Conservation (phyloP, 2,329 filamentous ascomycete genomes). For the Mariannaea sp. region DNA sequence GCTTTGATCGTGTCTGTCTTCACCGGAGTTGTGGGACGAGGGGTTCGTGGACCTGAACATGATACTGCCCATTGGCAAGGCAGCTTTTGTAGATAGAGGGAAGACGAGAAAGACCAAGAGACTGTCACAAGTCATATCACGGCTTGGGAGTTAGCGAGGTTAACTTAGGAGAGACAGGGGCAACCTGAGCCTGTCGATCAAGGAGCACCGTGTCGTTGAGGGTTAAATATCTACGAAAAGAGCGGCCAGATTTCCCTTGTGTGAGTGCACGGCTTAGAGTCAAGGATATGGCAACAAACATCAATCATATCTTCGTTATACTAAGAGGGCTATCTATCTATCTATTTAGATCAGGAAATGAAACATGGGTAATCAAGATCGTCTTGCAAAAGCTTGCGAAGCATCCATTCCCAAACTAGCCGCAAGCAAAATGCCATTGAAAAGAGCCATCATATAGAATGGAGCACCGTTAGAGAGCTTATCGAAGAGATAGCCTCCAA, state of each 20-base stretch:
- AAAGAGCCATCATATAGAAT: slow-evolving; percentile 92
- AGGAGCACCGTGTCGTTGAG: no score
- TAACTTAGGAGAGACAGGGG: no score
- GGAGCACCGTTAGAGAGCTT: slow-evolving; percentile 73
- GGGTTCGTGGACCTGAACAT: not conserved
- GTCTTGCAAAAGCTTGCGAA: slow-evolving; percentile 44
- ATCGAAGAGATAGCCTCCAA: slow-evolving; percentile 88
- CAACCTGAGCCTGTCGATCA: no score
- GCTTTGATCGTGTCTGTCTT: not conserved
- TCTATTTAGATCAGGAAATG: not conserved
- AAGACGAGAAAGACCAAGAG: not conserved
- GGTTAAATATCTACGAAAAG: no score
- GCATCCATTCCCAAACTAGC: slow-evolving; percentile 58
- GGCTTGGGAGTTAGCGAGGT: no score
- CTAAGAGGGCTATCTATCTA: no score
- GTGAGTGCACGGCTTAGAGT: not conserved
- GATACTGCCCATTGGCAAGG: not conserved
- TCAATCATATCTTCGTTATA: slow-evolving; percentile 27
- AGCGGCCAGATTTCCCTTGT: no score
- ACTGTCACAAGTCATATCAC: no score
- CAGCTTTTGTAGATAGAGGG: not conserved
- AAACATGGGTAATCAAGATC: not conserved
- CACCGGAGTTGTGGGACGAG: not conserved
- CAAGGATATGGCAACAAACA: not conserved
- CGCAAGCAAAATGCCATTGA: slow-evolving; percentile 76